A percentile compares a stretch with the other conserved stretches of the same genome.
Evolutionary conservation across 805 yeast genomes (phyloP).

Genomic region (Yamadazyma insecticola): DNA sequence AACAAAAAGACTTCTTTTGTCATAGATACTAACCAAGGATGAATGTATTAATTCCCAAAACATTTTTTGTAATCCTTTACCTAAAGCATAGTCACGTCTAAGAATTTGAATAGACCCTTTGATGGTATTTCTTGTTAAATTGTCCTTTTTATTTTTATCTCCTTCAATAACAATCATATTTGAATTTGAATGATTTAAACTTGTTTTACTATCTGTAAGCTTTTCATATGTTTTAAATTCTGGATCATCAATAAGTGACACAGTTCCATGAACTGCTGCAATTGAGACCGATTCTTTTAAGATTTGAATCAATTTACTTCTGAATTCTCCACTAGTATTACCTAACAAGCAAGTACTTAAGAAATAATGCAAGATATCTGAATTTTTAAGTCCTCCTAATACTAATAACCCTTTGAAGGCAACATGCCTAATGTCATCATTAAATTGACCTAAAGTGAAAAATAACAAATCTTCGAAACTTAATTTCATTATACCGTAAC

Average conservation of each 20-base stretch:
- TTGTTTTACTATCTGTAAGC: constrained; percentile 10
- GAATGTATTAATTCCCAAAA: constrained; percentile 72
- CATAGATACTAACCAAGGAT: constrained; percentile 52
- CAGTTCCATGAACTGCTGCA: constrained; percentile 62
- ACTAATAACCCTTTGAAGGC: constrained; percentile 69
- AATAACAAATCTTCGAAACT: constrained; percentile 52
- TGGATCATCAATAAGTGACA: constrained; percentile 57
- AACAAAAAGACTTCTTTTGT: constrained; percentile 60
- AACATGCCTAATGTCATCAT: constrained; percentile 52
- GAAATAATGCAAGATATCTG: constrained; percentile 54
- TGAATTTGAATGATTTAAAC: constrained; percentile 30
- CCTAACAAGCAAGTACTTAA: constrained; percentile 56
- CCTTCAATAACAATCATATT: constrained; percentile 45
- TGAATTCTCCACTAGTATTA: constrained; percentile 43
- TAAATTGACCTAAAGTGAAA: constrained; percentile 44
- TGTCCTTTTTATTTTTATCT: constrained; percentile 55
- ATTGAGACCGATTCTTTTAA: constrained; percentile 54
- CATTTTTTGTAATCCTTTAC: constrained; percentile 50
- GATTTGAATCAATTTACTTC: constrained; percentile 42
- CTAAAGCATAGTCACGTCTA: constrained; percentile 54
- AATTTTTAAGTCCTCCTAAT: constrained; percentile 74
- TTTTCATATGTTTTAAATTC: constrained; percentile 46
- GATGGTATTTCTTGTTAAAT: constrained; percentile 58
- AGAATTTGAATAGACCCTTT: constrained; percentile 63
- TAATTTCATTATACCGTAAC: constrained; percentile 48